Percentiles rank a stretch among this genome's conserved stretches.
Evolutionary conservation across 345 rosid species (phyloP).

Genomic region (Moricandia arvensis): DNA sequence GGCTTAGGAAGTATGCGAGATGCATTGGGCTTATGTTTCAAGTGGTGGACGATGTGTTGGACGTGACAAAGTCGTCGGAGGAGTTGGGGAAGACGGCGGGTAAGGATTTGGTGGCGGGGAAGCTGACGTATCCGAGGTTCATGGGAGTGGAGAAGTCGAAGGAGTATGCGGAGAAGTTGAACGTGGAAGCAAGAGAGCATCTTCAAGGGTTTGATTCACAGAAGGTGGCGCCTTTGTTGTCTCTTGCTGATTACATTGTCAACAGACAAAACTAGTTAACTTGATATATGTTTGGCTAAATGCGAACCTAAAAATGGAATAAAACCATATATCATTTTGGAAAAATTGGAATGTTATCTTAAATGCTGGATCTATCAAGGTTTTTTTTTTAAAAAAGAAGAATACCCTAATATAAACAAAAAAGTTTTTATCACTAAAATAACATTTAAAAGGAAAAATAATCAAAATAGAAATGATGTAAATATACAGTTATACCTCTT

Average conservation of each 20-base stretch:
- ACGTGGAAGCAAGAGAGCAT: constrained; percentile 49
- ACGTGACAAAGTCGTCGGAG: constrained; percentile 67
- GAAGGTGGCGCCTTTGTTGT: constrained; percentile 71
- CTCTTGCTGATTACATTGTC: constrained; percentile 60
- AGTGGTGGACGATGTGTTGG: constrained; percentile 83
- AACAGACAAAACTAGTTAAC: constrained; percentile 10
- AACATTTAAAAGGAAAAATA: no score
- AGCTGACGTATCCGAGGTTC: constrained; percentile 65
- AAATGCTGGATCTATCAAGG: no score
- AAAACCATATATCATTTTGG: no score
- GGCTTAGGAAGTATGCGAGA: constrained; percentile 57
- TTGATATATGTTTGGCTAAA: not conserved
- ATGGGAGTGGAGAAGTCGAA: constrained; percentile 62
- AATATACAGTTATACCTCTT: no score
- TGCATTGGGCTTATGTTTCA: constrained; percentile 71
- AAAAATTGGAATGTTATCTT: no score
- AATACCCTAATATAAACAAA: no score
- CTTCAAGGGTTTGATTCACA: constrained; percentile 47
- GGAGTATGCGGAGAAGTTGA: constrained; percentile 52
- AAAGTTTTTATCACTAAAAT: no score
- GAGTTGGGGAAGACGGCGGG: constrained; percentile 81
- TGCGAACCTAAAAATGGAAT: not conserved
- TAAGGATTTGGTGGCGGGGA: constrained; percentile 64
- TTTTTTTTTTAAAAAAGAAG: no score
- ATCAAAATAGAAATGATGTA: no score